Evolutionary conservation across 2,329 filamentous ascomycete genomes (phyloP).

Genomic region (Xylariaceae sp.): DNA sequence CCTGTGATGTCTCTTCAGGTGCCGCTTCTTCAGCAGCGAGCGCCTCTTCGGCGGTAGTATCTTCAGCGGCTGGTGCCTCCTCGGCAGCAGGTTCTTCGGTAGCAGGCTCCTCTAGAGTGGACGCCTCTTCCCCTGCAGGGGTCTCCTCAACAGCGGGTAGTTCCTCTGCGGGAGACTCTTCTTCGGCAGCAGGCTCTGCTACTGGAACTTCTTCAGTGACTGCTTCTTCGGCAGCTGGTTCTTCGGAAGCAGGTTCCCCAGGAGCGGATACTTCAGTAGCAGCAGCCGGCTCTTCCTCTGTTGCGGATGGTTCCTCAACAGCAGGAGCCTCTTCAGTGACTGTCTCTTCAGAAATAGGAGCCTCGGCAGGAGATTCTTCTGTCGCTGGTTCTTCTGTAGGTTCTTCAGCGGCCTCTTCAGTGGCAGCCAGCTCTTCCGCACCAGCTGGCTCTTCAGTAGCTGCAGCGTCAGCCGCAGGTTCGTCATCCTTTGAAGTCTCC

Average conservation of each 20-base stretch:
- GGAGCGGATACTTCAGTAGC: conserved; percentile 6
- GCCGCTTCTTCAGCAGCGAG: too few relatives aligned
- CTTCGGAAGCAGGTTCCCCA: conserved; percentile 1
- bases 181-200: not conserved
- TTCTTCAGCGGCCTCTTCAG: conserved; percentile 1
- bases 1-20: not conserved
- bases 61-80: not conserved
- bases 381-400: conserved; percentile 3
- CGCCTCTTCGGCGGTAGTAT: conserved; percentile 1
- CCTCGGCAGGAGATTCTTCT: not conserved
- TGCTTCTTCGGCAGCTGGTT: not conserved
- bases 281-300: conserved; percentile 2
- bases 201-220: not conserved
- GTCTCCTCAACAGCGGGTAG: not conserved
- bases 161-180: not conserved
- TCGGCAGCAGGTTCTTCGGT: not conserved
- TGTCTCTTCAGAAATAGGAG: not conserved
- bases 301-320: too few relatives aligned
- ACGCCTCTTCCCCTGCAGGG: conserved; percentile 1
- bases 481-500: not conserved
- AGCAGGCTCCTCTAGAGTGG: too few relatives aligned
- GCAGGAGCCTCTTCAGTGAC: not conserved
- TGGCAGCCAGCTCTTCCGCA: not conserved
- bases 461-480: not conserved
- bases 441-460: not conserved